These are phyloP conservation scores for Zygotorulaspora chibaensis DNA, from an alignment of 805 yeast genomes.

Conservation along the genomic window DNA sequence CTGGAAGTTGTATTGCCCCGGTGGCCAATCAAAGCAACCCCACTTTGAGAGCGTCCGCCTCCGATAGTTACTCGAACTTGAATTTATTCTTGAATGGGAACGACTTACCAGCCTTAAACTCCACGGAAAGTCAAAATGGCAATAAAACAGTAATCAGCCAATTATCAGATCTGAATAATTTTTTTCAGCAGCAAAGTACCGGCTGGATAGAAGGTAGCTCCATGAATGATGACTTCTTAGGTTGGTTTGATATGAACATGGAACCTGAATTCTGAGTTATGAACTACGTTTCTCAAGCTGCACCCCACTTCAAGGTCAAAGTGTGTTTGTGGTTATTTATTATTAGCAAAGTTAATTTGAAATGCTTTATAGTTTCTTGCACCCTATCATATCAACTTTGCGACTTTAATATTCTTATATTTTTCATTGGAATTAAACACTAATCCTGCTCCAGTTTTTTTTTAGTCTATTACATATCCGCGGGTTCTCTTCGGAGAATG, in stretches of 20 bases:
- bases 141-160: conserved; percentile 10
- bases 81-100: conserved; percentile 15
- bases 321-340: not conserved
- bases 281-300: not conserved
- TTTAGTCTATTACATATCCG: too few species aligned
- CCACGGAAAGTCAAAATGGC: conserved; percentile 5
- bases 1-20: conserved; percentile 4
- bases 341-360: not conserved
- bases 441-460: too few species aligned
- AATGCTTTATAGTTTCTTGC: too few species aligned
- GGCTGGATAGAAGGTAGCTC: conserved; percentile 77
- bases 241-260: conserved; percentile 88
- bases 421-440: too few species aligned
- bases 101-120: conserved; percentile 4
- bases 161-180: conserved; percentile 43
- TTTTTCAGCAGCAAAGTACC: conserved; percentile 75
- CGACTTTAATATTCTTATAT: too few species aligned
- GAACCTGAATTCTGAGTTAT: conserved; percentile 52
- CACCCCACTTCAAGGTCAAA: not conserved
- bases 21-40: conserved; percentile 4
- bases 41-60: not conserved
- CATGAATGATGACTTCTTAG: conserved; percentile 74
- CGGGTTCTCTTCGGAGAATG: too few species aligned
- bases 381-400: not conserved
- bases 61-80: conserved; percentile 15